phyloP scores from a whole-genome alignment of 2,329 filamentous ascomycete species.

The Trichoderma sp. region DNA sequence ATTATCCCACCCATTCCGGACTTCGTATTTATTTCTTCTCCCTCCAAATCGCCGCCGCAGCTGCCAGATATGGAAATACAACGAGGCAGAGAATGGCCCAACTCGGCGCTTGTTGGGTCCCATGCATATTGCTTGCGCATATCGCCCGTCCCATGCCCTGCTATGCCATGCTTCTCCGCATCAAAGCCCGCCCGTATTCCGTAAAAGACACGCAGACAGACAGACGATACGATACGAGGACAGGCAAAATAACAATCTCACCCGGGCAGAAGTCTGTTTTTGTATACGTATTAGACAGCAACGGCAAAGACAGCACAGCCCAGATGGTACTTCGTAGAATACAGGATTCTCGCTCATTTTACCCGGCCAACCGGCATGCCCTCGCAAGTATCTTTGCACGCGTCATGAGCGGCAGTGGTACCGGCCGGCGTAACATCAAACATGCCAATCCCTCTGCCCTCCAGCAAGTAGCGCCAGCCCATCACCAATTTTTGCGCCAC shows the following conservation, averaged over 20 bases:
- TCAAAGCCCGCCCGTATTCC: neutral
- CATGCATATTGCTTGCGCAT: neutral
- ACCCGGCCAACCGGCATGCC: neutral
- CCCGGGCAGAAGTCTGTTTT: neutral
- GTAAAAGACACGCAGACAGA: neutral
- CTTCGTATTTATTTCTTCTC: neutral
- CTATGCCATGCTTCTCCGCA: neutral
- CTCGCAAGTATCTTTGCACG: neutral
- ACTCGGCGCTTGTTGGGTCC: neutral
- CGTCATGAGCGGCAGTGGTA: neutral
- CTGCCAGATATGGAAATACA: neutral
- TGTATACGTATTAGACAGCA: neutral
- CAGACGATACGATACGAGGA: neutral
- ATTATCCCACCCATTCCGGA: neutral
- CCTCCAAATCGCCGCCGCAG: neutral
- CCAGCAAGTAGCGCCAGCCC: slow-evolving; percentile 4
- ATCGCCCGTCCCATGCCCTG: neutral
- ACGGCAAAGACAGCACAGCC: neutral
- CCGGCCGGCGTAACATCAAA: neutral
- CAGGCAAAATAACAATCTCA: neutral
- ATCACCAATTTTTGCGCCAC: slow-evolving; percentile 14
- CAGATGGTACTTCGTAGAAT: neutral
- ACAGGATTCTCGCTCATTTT: neutral
- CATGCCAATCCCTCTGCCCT: neutral
- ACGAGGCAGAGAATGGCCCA: neutral